Percentiles rank a stretch among this genome's conserved stretches.
Conservation (phyloP, 108 stramenopile species). For the Aurantiochytrium sp. region DNA sequence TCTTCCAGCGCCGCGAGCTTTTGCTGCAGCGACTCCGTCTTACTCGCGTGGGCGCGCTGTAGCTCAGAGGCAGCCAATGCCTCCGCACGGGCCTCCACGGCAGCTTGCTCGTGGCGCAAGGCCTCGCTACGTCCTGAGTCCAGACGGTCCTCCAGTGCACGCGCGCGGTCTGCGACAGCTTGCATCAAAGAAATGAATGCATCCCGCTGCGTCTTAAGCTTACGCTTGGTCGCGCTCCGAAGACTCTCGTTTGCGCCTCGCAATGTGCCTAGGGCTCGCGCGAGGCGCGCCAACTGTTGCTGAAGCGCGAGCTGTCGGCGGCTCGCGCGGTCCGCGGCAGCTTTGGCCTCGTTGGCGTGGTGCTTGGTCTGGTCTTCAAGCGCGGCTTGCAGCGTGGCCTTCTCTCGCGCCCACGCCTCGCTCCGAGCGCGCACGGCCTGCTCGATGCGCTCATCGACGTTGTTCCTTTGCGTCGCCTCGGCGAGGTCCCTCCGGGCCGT, state of each 20-base stretch:
- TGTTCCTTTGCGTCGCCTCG: not conserved
- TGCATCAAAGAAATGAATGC: too few species aligned
- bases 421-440: not conserved
- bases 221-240: not conserved
- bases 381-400: not conserved
- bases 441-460: not conserved
- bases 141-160: too few species aligned
- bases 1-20: too few species aligned
- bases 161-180: too few species aligned
- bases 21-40: too few species aligned
- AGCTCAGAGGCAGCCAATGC: too few species aligned
- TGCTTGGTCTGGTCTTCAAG: not conserved
- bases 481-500: not conserved
- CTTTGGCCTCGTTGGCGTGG: not conserved
- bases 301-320: not conserved
- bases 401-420: not conserved
- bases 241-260: not conserved
- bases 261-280: not conserved
- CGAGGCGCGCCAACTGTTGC: not conserved
- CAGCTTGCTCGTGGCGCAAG: too few species aligned
- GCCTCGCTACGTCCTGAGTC: too few species aligned
- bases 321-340: not conserved
- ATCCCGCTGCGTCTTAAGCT: too few species aligned
- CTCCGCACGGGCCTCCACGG: too few species aligned
- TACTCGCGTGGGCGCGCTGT: too few species aligned